Base-by-base conservation (phyloP, 306 rosid genomes). In the Oxytropis ochrocephala region DNA sequence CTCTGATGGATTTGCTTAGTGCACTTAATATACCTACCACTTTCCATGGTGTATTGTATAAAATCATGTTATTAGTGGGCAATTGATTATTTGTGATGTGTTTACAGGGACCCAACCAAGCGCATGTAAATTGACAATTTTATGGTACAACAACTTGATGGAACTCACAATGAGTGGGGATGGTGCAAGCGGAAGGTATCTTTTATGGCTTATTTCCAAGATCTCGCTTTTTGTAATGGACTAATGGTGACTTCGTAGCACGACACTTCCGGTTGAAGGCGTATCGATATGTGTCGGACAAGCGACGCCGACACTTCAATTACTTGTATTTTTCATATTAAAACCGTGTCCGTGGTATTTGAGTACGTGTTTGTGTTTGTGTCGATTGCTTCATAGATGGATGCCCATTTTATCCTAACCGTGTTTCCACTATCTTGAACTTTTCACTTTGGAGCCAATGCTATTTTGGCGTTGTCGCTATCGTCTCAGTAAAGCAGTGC, bases 181-280 rank as follows among this genome's bases (percentile, higher is more conserved):
- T 95, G 99, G 99, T 95, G 99, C 96, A 95, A 95, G 72, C 99
- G 91, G 70, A 95, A 95, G 99, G 99, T 91, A 75, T 43, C 6
- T 66, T 5, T 1, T 75, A 51, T 74, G 2, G 4, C 12, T 64
- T 69, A 43, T 50, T 9, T 56, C 61, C 16, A 10, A 53, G 12
- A 2, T 7, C 16, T 55, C 5, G 14, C 6, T 24, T 73, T 57
- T 57, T 53, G 52, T 5, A 60, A 38, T n/a, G 50, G 19, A 27
- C 3, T 69, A 6, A 17, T 5, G 54, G 14, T 27, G n/a, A n/a
- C n/a, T n/a, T n/a, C n/a, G n/a, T n/a, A n/a, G n/a, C n/a, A n/a
- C n/a, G n/a, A n/a, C n/a, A n/a, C n/a, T n/a, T n/a, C n/a, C n/a
- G n/a, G n/a, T n/a, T n/a, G n/a, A n/a, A n/a, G n/a, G n/a, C n/a